phyloP scores from a whole-genome alignment of 352 stramenopile species.

The Pythium pyrilobum region DNA sequence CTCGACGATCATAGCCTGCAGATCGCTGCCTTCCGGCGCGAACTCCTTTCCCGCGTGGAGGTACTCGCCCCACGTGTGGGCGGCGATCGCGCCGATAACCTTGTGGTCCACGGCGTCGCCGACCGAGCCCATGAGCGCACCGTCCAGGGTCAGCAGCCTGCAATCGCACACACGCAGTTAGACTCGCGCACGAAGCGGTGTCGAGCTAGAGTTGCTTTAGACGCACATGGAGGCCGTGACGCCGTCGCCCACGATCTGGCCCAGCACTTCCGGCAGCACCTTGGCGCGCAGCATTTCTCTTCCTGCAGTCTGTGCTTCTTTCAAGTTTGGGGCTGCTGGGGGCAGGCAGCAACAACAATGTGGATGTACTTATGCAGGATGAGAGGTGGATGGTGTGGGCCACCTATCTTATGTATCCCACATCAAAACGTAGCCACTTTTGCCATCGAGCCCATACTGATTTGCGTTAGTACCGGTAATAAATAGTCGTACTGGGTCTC shows the following conservation, averaged over 20 bases:
- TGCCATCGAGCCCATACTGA: too few relatives aligned
- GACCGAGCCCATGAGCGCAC: conserved; percentile 75
- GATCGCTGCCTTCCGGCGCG: conserved; percentile 34
- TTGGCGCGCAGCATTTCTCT: conserved; percentile 76
- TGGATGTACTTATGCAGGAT: not conserved
- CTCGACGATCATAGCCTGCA: conserved; percentile 67
- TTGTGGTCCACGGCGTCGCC: conserved; percentile 73
- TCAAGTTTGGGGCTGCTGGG: not conserved
- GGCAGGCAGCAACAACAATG: not conserved
- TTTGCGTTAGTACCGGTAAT: too few relatives aligned
- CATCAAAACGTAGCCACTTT: too few relatives aligned
- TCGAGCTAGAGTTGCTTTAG: not conserved
- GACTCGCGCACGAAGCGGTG: too few relatives aligned
- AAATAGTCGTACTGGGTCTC: too few relatives aligned
- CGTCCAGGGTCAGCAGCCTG: conserved; percentile 82
- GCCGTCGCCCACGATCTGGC: conserved; percentile 72
- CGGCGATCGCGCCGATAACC: conserved; percentile 78
- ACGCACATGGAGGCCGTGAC: conserved; percentile 73
- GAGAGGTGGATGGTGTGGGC: not conserved
- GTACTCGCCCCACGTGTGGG: conserved; percentile 84
- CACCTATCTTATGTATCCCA: not conserved
- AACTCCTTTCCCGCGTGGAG: conserved; percentile 70
- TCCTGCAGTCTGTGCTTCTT: not conserved
- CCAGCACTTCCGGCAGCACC: conserved; percentile 71
- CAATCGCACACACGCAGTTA: not conserved